These are phyloP conservation scores for Boletus subcaerulescens DNA, from an alignment of 768 basidiomycete genomes.

Conservation along the genomic window DNA sequence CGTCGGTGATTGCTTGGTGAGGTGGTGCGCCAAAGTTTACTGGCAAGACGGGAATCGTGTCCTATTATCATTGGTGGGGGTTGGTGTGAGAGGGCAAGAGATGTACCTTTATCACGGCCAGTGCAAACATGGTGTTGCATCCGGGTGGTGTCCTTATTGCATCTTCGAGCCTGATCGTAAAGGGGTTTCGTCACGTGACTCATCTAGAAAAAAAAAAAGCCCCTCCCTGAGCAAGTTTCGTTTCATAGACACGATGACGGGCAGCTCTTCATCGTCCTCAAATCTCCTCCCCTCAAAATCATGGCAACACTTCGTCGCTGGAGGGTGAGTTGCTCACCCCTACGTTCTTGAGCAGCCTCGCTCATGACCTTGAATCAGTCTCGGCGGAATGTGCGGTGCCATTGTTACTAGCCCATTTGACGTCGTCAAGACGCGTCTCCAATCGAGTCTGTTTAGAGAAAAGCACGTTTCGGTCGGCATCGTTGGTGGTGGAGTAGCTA, in stretches of 20 bases:
- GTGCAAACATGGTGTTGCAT: constrained; percentile 38
- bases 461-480: constrained; percentile 35
- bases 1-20: constrained; percentile 76
- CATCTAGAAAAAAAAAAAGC: not conserved
- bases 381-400: constrained; percentile 97
- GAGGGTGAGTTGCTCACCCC: constrained; percentile 58
- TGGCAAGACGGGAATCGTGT: constrained; percentile 88
- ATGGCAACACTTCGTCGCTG: constrained; percentile 82
- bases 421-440: constrained; percentile 95
- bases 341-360: not conserved
- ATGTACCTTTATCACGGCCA: constrained; percentile 44
- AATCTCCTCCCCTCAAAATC: constrained; percentile 65
- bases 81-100: not conserved
- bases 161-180: not conserved
- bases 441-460: constrained; percentile 78
- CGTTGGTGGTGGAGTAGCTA: constrained; percentile 32
- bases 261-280: constrained; percentile 33
- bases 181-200: constrained; percentile 15
- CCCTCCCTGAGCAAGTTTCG: no score
- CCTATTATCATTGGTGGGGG: constrained; percentile 43
- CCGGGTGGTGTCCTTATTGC: no score
- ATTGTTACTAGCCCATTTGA: constrained; percentile 97
- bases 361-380: constrained; percentile 41
- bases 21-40: constrained; percentile 77
- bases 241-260: constrained; percentile 14